These are phyloP conservation scores for Coemansia sp. DNA, from an alignment of 192 early-diverging fungal genomes.

Conservation along the genomic window DNA sequence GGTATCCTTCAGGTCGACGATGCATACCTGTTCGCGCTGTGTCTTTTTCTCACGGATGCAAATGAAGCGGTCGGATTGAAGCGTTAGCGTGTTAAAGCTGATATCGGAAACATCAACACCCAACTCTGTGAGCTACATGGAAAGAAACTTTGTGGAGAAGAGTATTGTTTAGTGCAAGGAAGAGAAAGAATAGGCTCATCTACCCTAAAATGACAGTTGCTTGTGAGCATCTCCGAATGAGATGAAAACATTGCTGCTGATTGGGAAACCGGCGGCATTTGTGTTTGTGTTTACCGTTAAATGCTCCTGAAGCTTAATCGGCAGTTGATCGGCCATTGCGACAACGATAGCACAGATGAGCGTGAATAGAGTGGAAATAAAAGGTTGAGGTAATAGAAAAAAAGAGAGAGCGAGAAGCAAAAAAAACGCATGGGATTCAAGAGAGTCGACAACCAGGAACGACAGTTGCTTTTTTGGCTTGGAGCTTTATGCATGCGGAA, in stretches of 20 bases:
- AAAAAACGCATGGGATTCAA: neutral
- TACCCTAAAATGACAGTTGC: slow-evolving; percentile 4
- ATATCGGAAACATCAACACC: slow-evolving; percentile 91
- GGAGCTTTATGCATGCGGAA: too few species aligned
- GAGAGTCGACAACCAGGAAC: neutral
- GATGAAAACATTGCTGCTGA: neutral
- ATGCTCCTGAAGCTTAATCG: slow-evolving; percentile 96
- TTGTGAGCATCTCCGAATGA: neutral
- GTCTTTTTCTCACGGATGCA: slow-evolving; percentile 92
- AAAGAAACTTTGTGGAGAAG: neutral
- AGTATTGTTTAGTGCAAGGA: neutral
- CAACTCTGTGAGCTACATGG: slow-evolving; percentile 77
- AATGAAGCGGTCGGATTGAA: slow-evolving; percentile 98
- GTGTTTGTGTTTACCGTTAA: slow-evolving; percentile 74
- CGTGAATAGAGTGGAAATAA: slow-evolving; percentile 2
- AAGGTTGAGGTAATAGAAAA: neutral
- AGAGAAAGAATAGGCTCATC: neutral
- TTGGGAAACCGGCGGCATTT: neutral
- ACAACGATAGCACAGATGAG: slow-evolving; percentile 12
- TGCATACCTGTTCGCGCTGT: slow-evolving; percentile 87
- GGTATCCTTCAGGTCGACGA: slow-evolving; percentile 89
- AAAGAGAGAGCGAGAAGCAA: slow-evolving; percentile 5
- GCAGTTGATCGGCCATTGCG: slow-evolving; percentile 76
- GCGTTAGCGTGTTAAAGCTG: slow-evolving; percentile 95
- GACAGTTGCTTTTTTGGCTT: neutral